These are phyloP conservation scores for Carex scoparia DNA, from an alignment of 176 grass and related monocot genomes.

Conservation along the genomic window DNA sequence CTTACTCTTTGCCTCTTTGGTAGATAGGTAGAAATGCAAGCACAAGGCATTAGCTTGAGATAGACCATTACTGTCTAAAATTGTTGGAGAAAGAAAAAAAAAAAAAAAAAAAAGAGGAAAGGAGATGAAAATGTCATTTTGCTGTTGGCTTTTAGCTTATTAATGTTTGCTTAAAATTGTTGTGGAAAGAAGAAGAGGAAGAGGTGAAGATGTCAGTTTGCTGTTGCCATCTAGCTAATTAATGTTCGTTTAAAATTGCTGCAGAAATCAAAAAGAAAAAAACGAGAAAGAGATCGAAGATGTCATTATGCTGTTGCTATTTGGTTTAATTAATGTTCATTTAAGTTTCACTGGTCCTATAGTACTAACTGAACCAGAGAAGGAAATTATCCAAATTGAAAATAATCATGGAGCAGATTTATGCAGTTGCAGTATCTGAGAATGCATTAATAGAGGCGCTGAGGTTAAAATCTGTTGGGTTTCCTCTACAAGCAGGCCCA, in stretches of 20 bases:
- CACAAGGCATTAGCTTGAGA: background rate
- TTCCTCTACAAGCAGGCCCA: background rate
- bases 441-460: background rate
- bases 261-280: background rate
- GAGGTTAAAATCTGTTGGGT: background rate
- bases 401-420: background rate
- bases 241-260: background rate
- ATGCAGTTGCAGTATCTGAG: background rate
- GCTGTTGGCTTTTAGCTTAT: background rate
- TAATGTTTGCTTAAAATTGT: background rate
- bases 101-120: too few species aligned
- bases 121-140: background rate
- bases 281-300: background rate
- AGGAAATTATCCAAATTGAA: background rate
- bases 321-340: background rate
- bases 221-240: slow-evolving; percentile 6
- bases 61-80: background rate
- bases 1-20: background rate
- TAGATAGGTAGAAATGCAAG: background rate
- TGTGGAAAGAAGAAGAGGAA: background rate
- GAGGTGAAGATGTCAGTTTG: background rate
- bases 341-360: background rate
- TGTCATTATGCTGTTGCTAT: background rate
- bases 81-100: background rate
- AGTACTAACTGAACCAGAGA: background rate